These are phyloP conservation scores for Diaporthe nobilis DNA, from an alignment of 2,329 filamentous ascomycete species.

Conservation along the genomic window DNA sequence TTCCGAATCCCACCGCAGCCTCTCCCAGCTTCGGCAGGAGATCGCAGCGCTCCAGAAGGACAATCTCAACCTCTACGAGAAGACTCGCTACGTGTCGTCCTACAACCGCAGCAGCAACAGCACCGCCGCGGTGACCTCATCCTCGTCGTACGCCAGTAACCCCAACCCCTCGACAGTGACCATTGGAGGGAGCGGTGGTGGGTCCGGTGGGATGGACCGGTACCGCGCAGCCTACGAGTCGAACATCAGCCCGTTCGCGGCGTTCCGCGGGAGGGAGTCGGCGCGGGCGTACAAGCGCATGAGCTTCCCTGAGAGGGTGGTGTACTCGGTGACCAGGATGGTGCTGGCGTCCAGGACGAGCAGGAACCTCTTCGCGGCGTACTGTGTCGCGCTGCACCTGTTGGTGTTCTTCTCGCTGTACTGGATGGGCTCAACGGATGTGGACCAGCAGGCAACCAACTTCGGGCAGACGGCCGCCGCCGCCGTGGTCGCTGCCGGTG, in stretches of 20 bases:
- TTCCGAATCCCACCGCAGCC: constrained; percentile 83
- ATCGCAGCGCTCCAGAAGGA: constrained; percentile 94
- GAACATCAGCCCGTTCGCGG: constrained; percentile 95
- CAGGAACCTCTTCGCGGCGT: constrained; percentile 92
- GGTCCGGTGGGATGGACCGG: constrained; percentile 74
- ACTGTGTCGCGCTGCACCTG: constrained; percentile 90
- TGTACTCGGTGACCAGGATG: constrained; percentile 92
- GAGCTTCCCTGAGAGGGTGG: constrained; percentile 89
- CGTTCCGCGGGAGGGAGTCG: constrained; percentile 94
- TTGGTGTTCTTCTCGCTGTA: constrained; percentile 90
- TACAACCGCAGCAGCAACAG: constrained; percentile 82
- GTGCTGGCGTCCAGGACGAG: constrained; percentile 91
- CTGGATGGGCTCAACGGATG: constrained; percentile 80
- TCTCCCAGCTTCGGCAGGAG: constrained; percentile 91
- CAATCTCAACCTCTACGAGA: constrained; percentile 96
- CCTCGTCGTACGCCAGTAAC: constrained; percentile 74
- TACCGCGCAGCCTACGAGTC: constrained; percentile 95
- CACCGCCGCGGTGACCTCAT: constrained; percentile 62
- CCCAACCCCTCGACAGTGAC: constrained; percentile 82
- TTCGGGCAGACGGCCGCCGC: constrained; percentile 64
- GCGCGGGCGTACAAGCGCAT: constrained; percentile 92
- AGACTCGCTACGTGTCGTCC: constrained; percentile 94
- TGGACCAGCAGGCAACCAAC: constrained; percentile 72
- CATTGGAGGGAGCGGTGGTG: constrained; percentile 69
- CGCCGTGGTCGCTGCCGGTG: constrained; percentile 60